Conservation (phyloP, 345 rosid genomes). For the Zanthoxylum bungeanum region DNA sequence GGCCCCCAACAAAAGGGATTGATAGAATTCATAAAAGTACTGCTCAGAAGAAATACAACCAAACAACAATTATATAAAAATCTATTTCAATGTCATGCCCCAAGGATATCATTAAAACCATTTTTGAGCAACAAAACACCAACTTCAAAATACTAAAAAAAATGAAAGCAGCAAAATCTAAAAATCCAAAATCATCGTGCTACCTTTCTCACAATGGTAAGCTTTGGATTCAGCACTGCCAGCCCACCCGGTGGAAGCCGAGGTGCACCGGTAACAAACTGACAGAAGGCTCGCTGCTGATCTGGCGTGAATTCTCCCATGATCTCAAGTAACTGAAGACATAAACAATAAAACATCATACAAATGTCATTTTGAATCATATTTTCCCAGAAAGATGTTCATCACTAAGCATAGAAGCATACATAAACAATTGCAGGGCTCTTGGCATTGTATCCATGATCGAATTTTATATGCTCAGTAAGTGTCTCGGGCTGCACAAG, state of each 20-base stretch:
- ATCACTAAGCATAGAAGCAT: conserved; percentile 20
- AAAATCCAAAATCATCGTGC: not conserved
- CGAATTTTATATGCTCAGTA: conserved; percentile 90
- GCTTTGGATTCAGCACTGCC: conserved; percentile 91
- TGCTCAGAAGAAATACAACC: not conserved
- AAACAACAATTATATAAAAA: not conserved
- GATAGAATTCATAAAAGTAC: not conserved
- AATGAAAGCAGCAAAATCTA: not conserved
- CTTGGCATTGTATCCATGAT: conserved; percentile 96
- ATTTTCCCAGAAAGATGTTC: not conserved
- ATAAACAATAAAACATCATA: conserved; percentile 11
- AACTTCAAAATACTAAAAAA: not conserved
- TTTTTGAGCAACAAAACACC: not conserved
- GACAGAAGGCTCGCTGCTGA: conserved; percentile 97
- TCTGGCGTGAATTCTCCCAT: conserved; percentile 98
- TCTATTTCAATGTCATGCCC: not conserved
- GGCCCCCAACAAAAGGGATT: not conserved
- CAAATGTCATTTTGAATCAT: not conserved
- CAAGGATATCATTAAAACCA: not conserved
- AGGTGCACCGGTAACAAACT: conserved; percentile 99
- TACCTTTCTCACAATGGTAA: conserved; percentile 99
- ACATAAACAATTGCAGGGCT: conserved; percentile 88
- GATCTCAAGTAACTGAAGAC: conserved; percentile 77
- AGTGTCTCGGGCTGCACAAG: conserved; percentile 76
- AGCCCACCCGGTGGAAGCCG: conserved; percentile 98